Conservation (phyloP, 345 rosid genomes). For the Leavenworthia alabamica region DNA sequence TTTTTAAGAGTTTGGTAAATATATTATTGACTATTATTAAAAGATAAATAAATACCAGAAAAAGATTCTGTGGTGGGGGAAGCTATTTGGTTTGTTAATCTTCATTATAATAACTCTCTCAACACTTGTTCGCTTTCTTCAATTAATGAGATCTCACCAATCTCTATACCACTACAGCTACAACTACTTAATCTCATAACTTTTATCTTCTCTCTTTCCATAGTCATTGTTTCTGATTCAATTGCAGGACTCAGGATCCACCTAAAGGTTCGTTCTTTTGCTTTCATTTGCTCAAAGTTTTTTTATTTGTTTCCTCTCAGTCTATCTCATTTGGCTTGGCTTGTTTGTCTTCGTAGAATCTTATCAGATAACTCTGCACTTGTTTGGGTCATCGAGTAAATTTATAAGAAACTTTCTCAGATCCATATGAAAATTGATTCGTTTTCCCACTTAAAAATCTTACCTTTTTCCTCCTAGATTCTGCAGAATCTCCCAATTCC, state of each 20-base stretch:
- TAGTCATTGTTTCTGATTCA: not conserved
- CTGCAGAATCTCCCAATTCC: not conserved
- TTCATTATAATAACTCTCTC: not conserved
- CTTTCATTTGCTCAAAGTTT: not conserved
- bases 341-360: not conserved
- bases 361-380: not conserved
- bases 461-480: not conserved
- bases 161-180: not conserved
- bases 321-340: not conserved
- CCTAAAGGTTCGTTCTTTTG: constrained; percentile 20
- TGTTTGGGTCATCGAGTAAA: not conserved
- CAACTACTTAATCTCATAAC: constrained; percentile 11
- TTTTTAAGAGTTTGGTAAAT: not conserved
- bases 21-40: too few species aligned
- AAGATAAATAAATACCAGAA: constrained; percentile 1
- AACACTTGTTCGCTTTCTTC: constrained; percentile 19
- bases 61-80: constrained; percentile 31
- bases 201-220: constrained; percentile 3
- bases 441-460: constrained; percentile 2
- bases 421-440: constrained; percentile 8
- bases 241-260: not conserved
- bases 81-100: constrained; percentile 1
- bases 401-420: not conserved
- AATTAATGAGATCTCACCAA: constrained; percentile 43
- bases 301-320: not conserved